Conservation (phyloP, 1,284 basidiomycete species). For the Neotropicomus parvogracilis region DNA sequence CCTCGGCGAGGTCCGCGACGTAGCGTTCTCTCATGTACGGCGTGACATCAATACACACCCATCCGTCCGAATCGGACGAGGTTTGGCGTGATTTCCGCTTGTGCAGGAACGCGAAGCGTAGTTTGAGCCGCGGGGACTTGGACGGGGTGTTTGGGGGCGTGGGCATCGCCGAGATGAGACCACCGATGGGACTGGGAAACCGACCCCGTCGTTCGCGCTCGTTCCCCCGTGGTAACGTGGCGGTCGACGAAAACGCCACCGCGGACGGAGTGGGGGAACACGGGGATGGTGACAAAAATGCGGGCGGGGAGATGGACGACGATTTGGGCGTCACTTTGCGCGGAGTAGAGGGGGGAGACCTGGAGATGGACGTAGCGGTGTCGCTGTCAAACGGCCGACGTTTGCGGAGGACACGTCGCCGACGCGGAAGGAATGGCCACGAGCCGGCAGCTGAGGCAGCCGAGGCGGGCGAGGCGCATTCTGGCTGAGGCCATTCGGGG, state of each 20-base stretch:
- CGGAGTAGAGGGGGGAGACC: constrained; percentile 16
- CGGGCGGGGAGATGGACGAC: neutral
- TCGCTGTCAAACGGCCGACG: constrained; percentile 22
- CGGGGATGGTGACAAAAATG: neutral
- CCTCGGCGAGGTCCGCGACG: constrained; percentile 12
- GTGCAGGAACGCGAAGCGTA: constrained; percentile 19
- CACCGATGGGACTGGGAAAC: neutral
- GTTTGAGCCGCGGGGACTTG: constrained; percentile 16
- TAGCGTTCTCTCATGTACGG: constrained; percentile 36
- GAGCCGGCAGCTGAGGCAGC: constrained; percentile 15
- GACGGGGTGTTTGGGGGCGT: constrained; percentile 14
- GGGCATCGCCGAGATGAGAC: neutral
- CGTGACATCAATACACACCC: constrained; percentile 43
- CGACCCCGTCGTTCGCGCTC: constrained; percentile 9
- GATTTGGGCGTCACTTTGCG: constrained; percentile 3
- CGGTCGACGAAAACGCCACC: constrained; percentile 1
- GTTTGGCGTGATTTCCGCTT: constrained; percentile 26
- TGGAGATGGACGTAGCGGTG: neutral
- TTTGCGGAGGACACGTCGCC: constrained; percentile 26
- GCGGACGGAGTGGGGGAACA: constrained; percentile 4
- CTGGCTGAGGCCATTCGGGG: constrained; percentile 3
- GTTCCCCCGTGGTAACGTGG: neutral
- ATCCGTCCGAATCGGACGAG: constrained; percentile 30
- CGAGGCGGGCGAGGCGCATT: constrained; percentile 6
- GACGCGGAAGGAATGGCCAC: constrained; percentile 26